Evolutionary conservation across 164 flowering plant genomes (phyloP), one percentile per base, ranked within the genome.

Genomic region (Chloranthus sessilifolius): DNA sequence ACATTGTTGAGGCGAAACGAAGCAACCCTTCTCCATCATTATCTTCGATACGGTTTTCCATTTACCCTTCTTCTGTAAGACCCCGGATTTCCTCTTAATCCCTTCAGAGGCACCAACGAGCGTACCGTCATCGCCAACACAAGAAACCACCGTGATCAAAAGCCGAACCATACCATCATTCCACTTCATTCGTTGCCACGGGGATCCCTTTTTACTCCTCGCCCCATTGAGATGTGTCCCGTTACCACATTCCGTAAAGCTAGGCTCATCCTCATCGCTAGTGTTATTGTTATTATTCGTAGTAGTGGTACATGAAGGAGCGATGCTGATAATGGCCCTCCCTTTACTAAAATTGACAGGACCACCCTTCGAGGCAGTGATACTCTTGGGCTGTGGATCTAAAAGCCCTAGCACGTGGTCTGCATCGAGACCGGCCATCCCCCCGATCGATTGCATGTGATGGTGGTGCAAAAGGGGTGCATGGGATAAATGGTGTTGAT

Each of bases 111-210:
- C 57, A 26, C 66, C 58, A 5, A 68, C 83, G 22, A 52, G 20
- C 1, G 47, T 23, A 21, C 68, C 76, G 57, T 82, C 88, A 50
- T 77, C 85, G 1, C 82, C 84, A 30, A 82, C 76, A 56, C 56
- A 62, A 20, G 82, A 67, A 46, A 82, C 84, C 31, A 65, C 76
- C 3, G 61, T 63, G 14, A 82, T 71, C 23, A 82, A 64, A 67
- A 79, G 82, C 68, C 77, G 58, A 16, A 81, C 74, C 37, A 71
- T 54, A 26, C 55, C 49, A 56, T 79, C 84, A 0, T 76, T 76
- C 88, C 88, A 82, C 55, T 75, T 82, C 88, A 82, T 75, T 43
- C 88, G 69, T 38, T 75, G 82, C 88, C 88, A 82, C 1, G 57
- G 70, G 17, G 74, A 59, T 2, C 61, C 74, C 56, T 69, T 74